Evolutionary conservation across 2,329 filamentous ascomycete genomes (phyloP).

Genomic region (Nannizziopsis barbatae): DNA sequence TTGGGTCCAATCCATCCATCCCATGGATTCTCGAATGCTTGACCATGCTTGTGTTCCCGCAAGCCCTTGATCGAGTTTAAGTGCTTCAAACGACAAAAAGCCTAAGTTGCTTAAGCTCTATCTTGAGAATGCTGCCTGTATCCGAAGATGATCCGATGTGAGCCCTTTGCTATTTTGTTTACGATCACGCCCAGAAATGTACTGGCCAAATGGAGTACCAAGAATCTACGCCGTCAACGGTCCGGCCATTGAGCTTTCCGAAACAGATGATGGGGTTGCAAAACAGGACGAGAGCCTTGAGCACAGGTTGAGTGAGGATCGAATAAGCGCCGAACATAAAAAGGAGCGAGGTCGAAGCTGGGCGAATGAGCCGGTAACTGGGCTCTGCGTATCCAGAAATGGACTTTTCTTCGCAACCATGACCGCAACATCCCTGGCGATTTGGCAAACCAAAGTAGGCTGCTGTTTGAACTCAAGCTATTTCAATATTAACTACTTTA

Average conservation of each 20-base stretch:
- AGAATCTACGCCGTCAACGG: slow-evolving; percentile 40
- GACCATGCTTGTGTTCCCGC: no score
- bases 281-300: slow-evolving; percentile 40
- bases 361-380: slow-evolving; percentile 56
- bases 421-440: slow-evolving; percentile 70
- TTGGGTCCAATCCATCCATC: no score
- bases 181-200: slow-evolving; percentile 33
- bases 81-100: not conserved
- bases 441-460: slow-evolving; percentile 87
- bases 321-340: slow-evolving; percentile 25
- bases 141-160: slow-evolving; percentile 31
- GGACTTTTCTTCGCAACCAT: slow-evolving; percentile 82
- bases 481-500: slow-evolving; percentile 22
- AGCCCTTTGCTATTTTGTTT: slow-evolving; percentile 18
- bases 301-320: slow-evolving; percentile 16
- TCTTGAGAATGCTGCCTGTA: slow-evolving; percentile 17
- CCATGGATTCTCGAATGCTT: no score
- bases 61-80: not conserved
- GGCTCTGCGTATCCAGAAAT: slow-evolving; percentile 63
- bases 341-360: slow-evolving; percentile 26
- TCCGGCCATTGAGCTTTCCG: slow-evolving; percentile 26
- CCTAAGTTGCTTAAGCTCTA: slow-evolving; percentile 14
- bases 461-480: slow-evolving; percentile 10
- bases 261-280: slow-evolving; percentile 21
- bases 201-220: slow-evolving; percentile 42